phyloP scores from a whole-genome alignment of 1,139 yeast genomes.

The Sugiyamaella japonica region DNA sequence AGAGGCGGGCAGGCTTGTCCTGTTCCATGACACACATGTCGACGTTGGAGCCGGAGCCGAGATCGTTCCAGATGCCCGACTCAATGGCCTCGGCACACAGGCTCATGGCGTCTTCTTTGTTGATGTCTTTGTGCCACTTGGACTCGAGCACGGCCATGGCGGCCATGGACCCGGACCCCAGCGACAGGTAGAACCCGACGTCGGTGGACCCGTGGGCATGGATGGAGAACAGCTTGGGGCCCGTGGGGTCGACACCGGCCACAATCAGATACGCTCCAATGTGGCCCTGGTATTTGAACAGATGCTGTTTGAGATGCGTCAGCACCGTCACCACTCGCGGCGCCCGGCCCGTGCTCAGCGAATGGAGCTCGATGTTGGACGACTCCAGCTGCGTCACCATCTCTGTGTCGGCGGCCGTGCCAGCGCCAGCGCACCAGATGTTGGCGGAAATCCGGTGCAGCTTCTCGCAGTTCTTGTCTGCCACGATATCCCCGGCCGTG shows the following conservation, averaged over 20 bases:
- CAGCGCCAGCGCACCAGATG: constrained; percentile 99
- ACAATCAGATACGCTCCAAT: constrained; percentile 95
- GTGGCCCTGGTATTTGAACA: constrained; percentile 95
- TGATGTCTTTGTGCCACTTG: constrained; percentile 75
- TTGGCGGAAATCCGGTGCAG: constrained; percentile 87
- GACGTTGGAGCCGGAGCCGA: constrained; percentile 97
- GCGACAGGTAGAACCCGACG: constrained; percentile 85
- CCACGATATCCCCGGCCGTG: constrained; percentile 92
- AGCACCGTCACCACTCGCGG: constrained; percentile 94
- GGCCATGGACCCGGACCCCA: constrained; percentile 97
- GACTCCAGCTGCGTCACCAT: constrained; percentile 92
- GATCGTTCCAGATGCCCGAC: constrained; percentile 98
- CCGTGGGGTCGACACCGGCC: constrained; percentile 96
- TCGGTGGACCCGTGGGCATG: constrained; percentile 99
- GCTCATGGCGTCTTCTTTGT: constrained; percentile 83
- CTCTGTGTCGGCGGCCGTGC: constrained; percentile 99
- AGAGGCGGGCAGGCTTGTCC: constrained; percentile 73
- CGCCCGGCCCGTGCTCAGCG: constrained; percentile 75
- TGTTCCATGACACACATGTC: constrained; percentile 95
- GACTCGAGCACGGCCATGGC: constrained; percentile 98
- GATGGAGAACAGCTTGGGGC: constrained; percentile 86
- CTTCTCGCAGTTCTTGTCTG: constrained; percentile 97
- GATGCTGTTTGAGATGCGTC: constrained; percentile 90
- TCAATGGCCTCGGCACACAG: constrained; percentile 91
- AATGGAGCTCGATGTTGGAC: constrained; percentile 86